phyloP scores from a whole-genome alignment of 1,284 basidiomycete genomes.

The Fomitopsis schrenkii region DNA sequence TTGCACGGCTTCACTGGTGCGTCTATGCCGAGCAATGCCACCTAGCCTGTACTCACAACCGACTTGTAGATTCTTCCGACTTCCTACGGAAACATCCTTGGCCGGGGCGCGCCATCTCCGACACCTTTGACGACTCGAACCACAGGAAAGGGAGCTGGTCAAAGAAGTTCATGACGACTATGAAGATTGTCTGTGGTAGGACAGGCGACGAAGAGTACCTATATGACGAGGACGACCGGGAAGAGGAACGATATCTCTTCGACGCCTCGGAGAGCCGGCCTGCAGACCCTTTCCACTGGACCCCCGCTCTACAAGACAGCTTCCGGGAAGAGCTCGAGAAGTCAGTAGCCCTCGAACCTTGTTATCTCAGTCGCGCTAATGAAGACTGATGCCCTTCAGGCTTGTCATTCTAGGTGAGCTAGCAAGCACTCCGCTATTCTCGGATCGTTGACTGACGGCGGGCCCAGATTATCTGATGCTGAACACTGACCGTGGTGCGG shows the following conservation, averaged over 20 bases:
- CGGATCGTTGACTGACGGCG: background rate
- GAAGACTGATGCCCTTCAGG: slow-evolving; percentile 31
- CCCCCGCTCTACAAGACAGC: slow-evolving; percentile 65
- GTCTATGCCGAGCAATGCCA: slow-evolving; percentile 1
- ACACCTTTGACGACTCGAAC: slow-evolving; percentile 80
- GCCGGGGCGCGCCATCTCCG: slow-evolving; percentile 80
- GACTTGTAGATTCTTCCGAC: slow-evolving; percentile 72
- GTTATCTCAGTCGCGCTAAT: background rate
- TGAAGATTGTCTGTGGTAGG: slow-evolving; percentile 76
- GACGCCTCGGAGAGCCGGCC: slow-evolving; percentile 56
- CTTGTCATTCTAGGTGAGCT: slow-evolving; percentile 74
- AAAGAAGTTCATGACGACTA: slow-evolving; percentile 60
- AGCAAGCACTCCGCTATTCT: background rate
- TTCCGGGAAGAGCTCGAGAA: slow-evolving; percentile 89
- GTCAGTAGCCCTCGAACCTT: slow-evolving; percentile 33
- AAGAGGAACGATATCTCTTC: slow-evolving; percentile 63
- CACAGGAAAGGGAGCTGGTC: slow-evolving; percentile 62
- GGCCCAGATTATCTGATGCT: slow-evolving; percentile 80
- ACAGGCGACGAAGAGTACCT: slow-evolving; percentile 70
- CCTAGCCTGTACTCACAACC: background rate
- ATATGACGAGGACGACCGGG: slow-evolving; percentile 63
- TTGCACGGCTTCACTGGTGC: slow-evolving; percentile 78
- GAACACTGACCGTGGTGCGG: slow-evolving; percentile 80
- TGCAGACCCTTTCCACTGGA: slow-evolving; percentile 77
- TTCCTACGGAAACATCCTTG: slow-evolving; percentile 85